Conservation (phyloP, 441 rosid species). For the Populus trichocarpa region DNA sequence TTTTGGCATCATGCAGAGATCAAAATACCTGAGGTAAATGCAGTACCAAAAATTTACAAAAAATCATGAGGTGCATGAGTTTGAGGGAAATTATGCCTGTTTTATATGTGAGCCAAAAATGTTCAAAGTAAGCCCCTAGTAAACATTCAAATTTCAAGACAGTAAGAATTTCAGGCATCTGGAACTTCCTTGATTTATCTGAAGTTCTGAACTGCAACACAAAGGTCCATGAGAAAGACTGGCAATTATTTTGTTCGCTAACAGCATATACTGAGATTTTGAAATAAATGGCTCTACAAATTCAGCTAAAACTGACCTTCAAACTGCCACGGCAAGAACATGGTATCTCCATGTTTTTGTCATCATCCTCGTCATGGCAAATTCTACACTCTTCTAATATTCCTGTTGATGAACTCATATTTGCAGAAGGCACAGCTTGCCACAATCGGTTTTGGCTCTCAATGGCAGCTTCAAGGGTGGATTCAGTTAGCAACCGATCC, state of each 20-base stretch:
- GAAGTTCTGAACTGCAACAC: not conserved
- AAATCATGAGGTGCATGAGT: not conserved
- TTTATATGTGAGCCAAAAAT: not conserved
- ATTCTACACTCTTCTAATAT: constrained; percentile 65
- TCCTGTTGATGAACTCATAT: constrained; percentile 25
- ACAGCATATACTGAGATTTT: not conserved
- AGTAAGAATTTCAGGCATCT: not conserved
- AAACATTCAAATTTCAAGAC: not conserved
- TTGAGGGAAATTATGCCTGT: not conserved
- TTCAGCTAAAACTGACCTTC: constrained; percentile 44
- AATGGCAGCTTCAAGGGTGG: constrained; percentile 47
- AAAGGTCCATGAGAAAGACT: not conserved
- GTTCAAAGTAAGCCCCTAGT: not conserved
- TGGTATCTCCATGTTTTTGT: constrained; percentile 70
- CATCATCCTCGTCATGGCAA: constrained; percentile 86
- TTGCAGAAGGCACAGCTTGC: constrained; percentile 18
- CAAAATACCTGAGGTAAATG: not conserved
- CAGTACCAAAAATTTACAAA: not conserved
- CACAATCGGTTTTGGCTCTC: constrained; percentile 22
- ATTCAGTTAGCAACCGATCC: constrained; percentile 46
- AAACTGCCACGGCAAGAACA: constrained; percentile 84
- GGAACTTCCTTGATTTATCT: not conserved
- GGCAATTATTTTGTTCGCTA: not conserved
- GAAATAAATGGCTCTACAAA: constrained; percentile 2
- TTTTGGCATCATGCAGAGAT: not conserved